Evolutionary conservation across 306 rosid genomes (phyloP).

Genomic region (Hippophae tibetana): DNA sequence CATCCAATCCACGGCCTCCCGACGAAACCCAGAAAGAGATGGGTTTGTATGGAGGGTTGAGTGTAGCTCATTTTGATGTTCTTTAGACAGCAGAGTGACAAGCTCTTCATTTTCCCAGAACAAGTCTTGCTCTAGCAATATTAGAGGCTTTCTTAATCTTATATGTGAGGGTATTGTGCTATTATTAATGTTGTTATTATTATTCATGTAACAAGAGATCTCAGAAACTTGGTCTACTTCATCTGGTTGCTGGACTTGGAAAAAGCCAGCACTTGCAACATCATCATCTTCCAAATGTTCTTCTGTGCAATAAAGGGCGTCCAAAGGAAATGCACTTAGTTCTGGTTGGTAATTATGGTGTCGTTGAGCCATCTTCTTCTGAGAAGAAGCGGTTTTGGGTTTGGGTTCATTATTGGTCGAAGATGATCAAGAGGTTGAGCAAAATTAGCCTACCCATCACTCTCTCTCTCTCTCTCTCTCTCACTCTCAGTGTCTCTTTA

Average conservation of each 20-base stretch:
- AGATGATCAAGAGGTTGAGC: background rate
- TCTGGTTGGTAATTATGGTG: slow-evolving; percentile 8
- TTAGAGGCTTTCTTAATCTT: slow-evolving; percentile 16
- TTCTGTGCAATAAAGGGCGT: slow-evolving; percentile 65
- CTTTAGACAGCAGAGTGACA: slow-evolving; percentile 38
- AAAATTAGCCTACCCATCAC: slow-evolving; percentile 19
- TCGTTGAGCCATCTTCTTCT: slow-evolving; percentile 33
- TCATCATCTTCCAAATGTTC: slow-evolving; percentile 43
- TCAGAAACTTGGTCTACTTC: slow-evolving; percentile 18
- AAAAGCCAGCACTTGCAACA: background rate
- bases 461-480: slow-evolving; percentile 9
- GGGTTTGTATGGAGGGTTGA: slow-evolving; percentile 14
- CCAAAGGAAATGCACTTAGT: slow-evolving; percentile 30
- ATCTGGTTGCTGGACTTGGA: slow-evolving; percentile 23
- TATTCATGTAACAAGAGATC: background rate
- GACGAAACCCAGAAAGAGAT: slow-evolving; percentile 33
- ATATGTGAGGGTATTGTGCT: background rate
- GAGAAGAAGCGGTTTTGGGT: slow-evolving; percentile 30
- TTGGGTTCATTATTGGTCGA: slow-evolving; percentile 30
- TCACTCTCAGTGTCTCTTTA: slow-evolving; percentile 1
- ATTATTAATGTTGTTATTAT: background rate
- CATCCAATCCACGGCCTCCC: slow-evolving; percentile 60
- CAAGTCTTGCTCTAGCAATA: slow-evolving; percentile 47
- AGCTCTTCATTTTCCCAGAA: slow-evolving; percentile 73
- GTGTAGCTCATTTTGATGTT: slow-evolving; percentile 31